Evolutionary conservation across 176 grass and related monocot genomes (phyloP), one percentile per base, ranked within the genome.

Genomic region (Thalia dealbata): DNA sequence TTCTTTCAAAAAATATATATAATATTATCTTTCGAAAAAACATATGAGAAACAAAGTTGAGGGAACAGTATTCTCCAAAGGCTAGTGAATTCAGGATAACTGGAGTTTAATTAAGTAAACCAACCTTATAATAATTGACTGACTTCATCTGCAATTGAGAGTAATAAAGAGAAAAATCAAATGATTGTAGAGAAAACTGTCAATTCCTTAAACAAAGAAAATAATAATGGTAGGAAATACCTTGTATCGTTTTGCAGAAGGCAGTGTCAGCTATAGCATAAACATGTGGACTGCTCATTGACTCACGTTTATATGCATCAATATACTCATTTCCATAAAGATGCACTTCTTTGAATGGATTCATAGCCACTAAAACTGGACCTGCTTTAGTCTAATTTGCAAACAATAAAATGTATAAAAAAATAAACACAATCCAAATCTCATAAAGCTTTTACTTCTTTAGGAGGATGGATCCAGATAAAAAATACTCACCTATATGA

Each of bases 81-180:
- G 43, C 13, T 5, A 44, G 15, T 24, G 5, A 48, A 14, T 9
- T 71, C 7, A 14, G 23, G 23, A 71, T 41, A 16, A 9, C 8
- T 10, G 41, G 1, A 5, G 4, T 41, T 27, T 41, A 44, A 41
- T 21, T 13, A 41, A 12, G 14, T 23, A 68, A 22, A 63, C 58
- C 3, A 63, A 99, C 95, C 95, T 99, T 82, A 99, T 92, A 63
- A 99, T 93, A 72, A 99, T 99, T 54, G 95, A 99, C 61, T 99
- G 56, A 99, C 87, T 85, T 99, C 95, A 80, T 99, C 95, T 99
- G 95, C 70, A 91, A 78, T 84, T 73, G 27, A 73, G 84, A 69
- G 14, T 74, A 77, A 21, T 19, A 83, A 76, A 66, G 62, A 19
- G 56, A 7, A 75, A 75, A 69, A 72, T 64, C 35, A 68, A 14